These are phyloP conservation scores for Eimeria maxima DNA, from an alignment of 169 alveolate species.

Conservation along the genomic window DNA sequence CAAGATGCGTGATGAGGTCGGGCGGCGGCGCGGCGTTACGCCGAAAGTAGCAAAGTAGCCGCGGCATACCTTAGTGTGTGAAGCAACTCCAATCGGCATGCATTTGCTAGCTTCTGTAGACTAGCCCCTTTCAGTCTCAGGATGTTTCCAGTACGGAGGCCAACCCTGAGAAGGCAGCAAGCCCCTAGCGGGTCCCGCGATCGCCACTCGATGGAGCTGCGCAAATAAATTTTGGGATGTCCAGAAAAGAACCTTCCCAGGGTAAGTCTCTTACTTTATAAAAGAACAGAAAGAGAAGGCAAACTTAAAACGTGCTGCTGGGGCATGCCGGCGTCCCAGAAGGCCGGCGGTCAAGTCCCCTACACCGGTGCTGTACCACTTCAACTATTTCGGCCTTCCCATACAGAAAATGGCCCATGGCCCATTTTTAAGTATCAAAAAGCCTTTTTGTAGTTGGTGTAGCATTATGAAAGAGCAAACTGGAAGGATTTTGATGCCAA, in stretches of 20 bases:
- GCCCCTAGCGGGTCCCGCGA: slow-evolving; percentile 72
- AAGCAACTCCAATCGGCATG: not conserved
- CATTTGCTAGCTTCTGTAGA: not conserved
- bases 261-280: not conserved
- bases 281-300: not conserved
- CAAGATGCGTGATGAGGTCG: not conserved
- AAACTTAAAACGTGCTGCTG: not conserved
- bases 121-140: not conserved
- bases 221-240: not conserved
- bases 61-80: slow-evolving; percentile 4
- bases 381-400: slow-evolving; percentile 17
- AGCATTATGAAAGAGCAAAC: not conserved
- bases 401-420: not conserved
- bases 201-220: slow-evolving; percentile 53
- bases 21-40: not conserved
- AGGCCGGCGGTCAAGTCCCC: slow-evolving; percentile 73
- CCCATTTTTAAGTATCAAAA: not conserved
- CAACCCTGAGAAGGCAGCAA: slow-evolving; percentile 24
- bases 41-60: not conserved
- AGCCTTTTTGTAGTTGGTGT: not conserved
- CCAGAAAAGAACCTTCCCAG: not conserved
- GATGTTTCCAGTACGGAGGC: not conserved
- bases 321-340: not conserved
- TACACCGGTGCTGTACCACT: slow-evolving; percentile 20
- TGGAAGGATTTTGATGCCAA: not conserved